Evolutionary conservation across 2,329 filamentous ascomycete species (phyloP).

Genomic region (Zymoseptoria tritici): DNA sequence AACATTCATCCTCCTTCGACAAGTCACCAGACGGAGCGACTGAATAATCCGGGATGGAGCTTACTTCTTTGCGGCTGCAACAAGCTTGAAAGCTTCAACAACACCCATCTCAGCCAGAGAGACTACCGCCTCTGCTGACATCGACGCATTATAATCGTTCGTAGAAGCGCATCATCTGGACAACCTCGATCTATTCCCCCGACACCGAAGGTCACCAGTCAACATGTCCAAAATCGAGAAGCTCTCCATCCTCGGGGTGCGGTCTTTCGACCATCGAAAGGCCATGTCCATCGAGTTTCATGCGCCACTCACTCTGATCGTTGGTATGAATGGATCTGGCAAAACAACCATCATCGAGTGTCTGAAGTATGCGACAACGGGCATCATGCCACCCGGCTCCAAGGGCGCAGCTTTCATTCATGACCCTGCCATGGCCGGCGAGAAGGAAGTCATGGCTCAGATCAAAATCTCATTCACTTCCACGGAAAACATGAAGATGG

Average conservation of each 20-base stretch:
- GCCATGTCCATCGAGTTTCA: conserved; percentile 80
- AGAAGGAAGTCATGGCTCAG: conserved; percentile 83
- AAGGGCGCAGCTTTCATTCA: conserved; percentile 61
- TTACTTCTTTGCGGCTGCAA: not conserved
- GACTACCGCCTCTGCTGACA: not conserved
- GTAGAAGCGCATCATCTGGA: not conserved
- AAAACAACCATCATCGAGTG: conserved; percentile 99
- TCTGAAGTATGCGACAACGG: conserved; percentile 95
- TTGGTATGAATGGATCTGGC: conserved; percentile 93
- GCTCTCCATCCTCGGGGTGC: conserved; percentile 74
- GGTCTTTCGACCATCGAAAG: conserved; percentile 73
- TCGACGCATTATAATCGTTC: not conserved
- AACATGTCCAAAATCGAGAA: conserved; percentile 68
- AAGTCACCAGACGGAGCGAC: not conserved
- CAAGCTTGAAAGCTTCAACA: not conserved
- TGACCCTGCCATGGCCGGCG: conserved; percentile 84
- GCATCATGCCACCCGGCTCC: conserved; percentile 82
- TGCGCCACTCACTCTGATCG: conserved; percentile 87
- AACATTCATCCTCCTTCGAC: not conserved
- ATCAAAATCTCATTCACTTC: conserved; percentile 83
- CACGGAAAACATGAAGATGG: conserved; percentile 70
- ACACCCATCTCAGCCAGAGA: not conserved
- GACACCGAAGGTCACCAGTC: not conserved
- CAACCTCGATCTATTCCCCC: not conserved
- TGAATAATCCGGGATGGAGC: not conserved